Percentiles rank a stretch among this genome's conserved stretches.
These are phyloP conservation scores for Phytophthora colocasiae DNA, from an alignment of 352 stramenopile genomes.

Conservation along the genomic window DNA sequence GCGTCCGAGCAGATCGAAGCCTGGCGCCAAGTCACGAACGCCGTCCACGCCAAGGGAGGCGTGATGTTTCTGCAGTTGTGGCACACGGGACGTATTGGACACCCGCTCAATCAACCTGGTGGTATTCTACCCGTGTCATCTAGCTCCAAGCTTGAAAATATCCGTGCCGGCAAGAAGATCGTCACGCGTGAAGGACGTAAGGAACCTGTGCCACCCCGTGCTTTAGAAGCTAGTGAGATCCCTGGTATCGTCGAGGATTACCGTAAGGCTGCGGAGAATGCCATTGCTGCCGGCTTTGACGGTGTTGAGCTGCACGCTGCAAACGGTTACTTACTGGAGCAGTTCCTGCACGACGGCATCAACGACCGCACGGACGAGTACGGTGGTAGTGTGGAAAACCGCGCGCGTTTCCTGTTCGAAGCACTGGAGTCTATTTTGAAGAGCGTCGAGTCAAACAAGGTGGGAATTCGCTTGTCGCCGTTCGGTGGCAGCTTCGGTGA, in stretches of 20 bases:
- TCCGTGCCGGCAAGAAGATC: slow-evolving; percentile 45
- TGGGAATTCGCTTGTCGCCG: slow-evolving; percentile 59
- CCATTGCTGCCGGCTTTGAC: slow-evolving; percentile 89
- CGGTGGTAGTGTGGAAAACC: slow-evolving; percentile 88
- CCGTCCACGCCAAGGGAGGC: slow-evolving; percentile 80
- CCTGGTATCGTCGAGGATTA: slow-evolving; percentile 76
- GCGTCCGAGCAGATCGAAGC: slow-evolving; percentile 50
- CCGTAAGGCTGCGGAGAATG: slow-evolving; percentile 58
- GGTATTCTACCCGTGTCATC: slow-evolving; percentile 68
- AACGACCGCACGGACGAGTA: slow-evolving; percentile 91
- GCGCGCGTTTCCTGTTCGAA: slow-evolving; percentile 79
- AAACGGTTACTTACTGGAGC: slow-evolving; percentile 94
- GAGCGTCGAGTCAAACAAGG: slow-evolving; percentile 36
- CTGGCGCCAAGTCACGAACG: slow-evolving; percentile 59
- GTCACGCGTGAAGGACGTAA: slow-evolving; percentile 50
- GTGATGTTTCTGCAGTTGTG: slow-evolving; percentile 90
- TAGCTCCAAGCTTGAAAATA: slow-evolving; percentile 48
- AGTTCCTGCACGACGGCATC: slow-evolving; percentile 85
- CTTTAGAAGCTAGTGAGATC: slow-evolving; percentile 81
- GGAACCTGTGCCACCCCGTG: slow-evolving; percentile 57
- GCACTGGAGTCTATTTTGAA: slow-evolving; percentile 66
- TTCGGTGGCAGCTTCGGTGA: slow-evolving; percentile 60
- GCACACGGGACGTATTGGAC: slow-evolving; percentile 82
- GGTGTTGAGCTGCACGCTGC: slow-evolving; percentile 90
- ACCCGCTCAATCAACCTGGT: slow-evolving; percentile 70